Conservation (phyloP, 176 grass and related monocot species). For the Hordeum marinum region DNA sequence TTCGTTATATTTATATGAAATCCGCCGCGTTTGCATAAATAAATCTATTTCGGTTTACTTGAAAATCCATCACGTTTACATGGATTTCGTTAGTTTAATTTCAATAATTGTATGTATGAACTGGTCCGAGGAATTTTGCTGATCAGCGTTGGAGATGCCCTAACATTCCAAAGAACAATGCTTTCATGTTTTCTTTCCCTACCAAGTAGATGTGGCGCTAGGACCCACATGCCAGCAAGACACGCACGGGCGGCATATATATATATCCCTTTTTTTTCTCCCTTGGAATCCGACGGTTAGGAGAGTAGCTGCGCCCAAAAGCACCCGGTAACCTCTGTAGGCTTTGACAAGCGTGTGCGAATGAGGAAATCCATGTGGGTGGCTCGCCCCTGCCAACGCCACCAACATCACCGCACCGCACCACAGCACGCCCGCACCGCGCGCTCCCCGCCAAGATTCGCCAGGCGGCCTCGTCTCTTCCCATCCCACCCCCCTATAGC, state of each 20-base stretch:
- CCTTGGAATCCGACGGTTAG: not conserved
- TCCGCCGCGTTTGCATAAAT: no score
- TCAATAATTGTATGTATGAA: no score
- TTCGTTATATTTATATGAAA: no score
- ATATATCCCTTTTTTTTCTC: not conserved
- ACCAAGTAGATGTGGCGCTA: no score
- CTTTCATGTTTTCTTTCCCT: no score
- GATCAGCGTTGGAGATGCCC: no score
- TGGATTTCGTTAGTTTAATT: no score
- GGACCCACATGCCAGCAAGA: not conserved
- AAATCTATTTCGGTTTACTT: no score
- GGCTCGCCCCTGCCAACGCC: not conserved
- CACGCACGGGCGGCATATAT: not conserved
- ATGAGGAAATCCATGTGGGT: constrained; percentile 21
- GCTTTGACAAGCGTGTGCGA: not conserved
- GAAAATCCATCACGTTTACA: no score
- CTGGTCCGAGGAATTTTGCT: no score
- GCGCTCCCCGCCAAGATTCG: constrained; percentile 50
- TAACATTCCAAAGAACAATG: no score
- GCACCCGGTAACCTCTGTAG: not conserved
- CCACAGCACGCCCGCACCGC: not conserved
- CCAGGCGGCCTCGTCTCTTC: not conserved
- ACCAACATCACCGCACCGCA: not conserved
- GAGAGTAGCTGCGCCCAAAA: not conserved
- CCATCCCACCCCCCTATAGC: not conserved